Base-by-base conservation (phyloP, 495 filamentous ascomycete species). In the Ramalina peruviana region DNA sequence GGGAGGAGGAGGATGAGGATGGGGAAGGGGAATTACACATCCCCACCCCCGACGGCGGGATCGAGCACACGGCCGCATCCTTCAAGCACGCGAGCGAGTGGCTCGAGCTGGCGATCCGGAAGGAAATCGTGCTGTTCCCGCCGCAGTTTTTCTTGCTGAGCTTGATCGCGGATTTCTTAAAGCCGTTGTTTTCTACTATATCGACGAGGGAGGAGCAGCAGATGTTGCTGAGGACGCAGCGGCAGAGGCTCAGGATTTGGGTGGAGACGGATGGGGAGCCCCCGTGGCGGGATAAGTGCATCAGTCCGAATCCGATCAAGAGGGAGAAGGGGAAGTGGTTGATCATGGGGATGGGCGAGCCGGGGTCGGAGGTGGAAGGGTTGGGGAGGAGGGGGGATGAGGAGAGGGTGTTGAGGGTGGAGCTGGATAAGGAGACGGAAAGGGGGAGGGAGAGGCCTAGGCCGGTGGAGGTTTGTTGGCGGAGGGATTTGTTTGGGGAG, bases 101-200 rank as follows among this genome's bases (percentile, higher is more conserved):
- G 86, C 65, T 94, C 21, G 64, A 64, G 1, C 68, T 76, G 50
- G 79, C 82, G 10, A 63, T 64, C 4, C 60, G 55, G 0, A 80
- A 76, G 9, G 76, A 87, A 37, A 80, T 96, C 40, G 82, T 93
- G 47, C 70, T 98, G 1, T 94, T 87, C 58, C 92, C 92, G 25
- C 92, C 92, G 3, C 92, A 98, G 57, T 85, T 80, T 62, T 83
- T 88, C 55, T 75, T 98, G 0, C 65, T 94, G 11, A 68, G 75
- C 19, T 59, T 85, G 0, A 66, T 93, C 5, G 67, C 82, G 3
- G 66, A 70, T 11, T 86, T 84, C 52, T 62, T 88, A 33, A 67
- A 67, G 48, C 60, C 70, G 37, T 56, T 75, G 20, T 36, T 62
- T 17, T 51, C 58, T 38, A 52, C 58, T 10, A 11, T 6, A 33